phyloP scores from a whole-genome alignment of 208 protist genomes.

The Zelonia costaricensis region DNA sequence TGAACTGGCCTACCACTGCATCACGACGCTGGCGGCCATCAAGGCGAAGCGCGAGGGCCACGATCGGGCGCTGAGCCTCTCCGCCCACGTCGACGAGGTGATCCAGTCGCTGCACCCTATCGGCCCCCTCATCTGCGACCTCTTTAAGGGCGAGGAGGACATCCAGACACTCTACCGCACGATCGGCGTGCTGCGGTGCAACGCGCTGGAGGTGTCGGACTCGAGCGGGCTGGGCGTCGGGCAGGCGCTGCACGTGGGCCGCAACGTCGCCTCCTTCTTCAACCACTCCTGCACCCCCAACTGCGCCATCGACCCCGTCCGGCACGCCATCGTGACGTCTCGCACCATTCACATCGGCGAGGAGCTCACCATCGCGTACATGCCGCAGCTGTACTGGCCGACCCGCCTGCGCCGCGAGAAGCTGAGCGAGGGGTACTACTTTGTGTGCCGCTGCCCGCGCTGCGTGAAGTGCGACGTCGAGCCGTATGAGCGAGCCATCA shows the following conservation, averaged over 20 bases:
- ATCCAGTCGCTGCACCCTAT: slow-evolving; percentile 59
- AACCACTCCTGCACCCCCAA: slow-evolving; percentile 89
- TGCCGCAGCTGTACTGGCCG: slow-evolving; percentile 90
- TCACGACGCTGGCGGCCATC: slow-evolving; percentile 69
- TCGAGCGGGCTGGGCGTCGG: slow-evolving; percentile 63
- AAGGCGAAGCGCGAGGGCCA: slow-evolving; percentile 35
- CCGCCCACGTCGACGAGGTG: slow-evolving; percentile 62
- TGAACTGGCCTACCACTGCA: slow-evolving; percentile 63
- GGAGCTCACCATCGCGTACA: slow-evolving; percentile 84
- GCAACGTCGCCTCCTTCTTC: slow-evolving; percentile 63
- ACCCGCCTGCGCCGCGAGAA: slow-evolving; percentile 53
- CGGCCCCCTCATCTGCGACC: slow-evolving; percentile 40
- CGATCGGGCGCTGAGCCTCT: slow-evolving; percentile 44
- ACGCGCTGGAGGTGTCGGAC: slow-evolving; percentile 72
- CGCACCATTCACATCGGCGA: slow-evolving; percentile 54
- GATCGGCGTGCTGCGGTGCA: slow-evolving; percentile 79
- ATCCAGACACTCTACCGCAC: slow-evolving; percentile 31
- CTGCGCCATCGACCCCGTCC: slow-evolving; percentile 58
- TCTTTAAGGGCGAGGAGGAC: slow-evolving; percentile 26
- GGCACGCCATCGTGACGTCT: slow-evolving; percentile 59
- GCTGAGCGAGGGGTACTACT: slow-evolving; percentile 69
- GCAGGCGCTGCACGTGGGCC: slow-evolving; percentile 66
- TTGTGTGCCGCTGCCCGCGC: slow-evolving; percentile 73
- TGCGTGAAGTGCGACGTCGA: slow-evolving; percentile 40
- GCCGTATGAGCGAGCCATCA: slow-evolving; percentile 58